These are phyloP conservation scores for Cryphonectria japonica DNA, from an alignment of 2,329 filamentous ascomycete genomes.

Conservation along the genomic window DNA sequence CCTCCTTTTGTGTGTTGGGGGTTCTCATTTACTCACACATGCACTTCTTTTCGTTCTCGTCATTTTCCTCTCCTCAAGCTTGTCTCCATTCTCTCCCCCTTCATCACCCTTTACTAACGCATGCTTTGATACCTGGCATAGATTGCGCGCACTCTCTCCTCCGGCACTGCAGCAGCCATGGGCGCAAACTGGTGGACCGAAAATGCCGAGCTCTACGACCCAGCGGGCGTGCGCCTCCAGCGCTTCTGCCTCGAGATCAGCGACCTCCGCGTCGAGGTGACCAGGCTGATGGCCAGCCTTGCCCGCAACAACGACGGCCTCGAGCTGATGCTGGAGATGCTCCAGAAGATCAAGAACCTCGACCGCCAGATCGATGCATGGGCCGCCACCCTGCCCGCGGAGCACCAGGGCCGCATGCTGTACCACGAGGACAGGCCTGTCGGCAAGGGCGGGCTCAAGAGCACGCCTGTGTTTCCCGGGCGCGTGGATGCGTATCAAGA, in stretches of 20 bases:
- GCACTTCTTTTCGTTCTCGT: background rate
- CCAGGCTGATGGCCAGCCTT: conserved; percentile 51
- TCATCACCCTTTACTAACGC: background rate
- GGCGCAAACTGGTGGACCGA: conserved; percentile 63
- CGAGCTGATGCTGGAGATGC: conserved; percentile 55
- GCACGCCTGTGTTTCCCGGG: conserved; percentile 59
- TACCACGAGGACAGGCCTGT: conserved; percentile 59
- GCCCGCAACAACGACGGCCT: conserved; percentile 53
- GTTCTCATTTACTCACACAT: conserved; percentile 28
- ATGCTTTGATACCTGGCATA: background rate
- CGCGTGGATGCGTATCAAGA: conserved; percentile 62
- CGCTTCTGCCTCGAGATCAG: conserved; percentile 56
- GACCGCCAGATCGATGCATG: conserved; percentile 60
- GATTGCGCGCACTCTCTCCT: conserved; percentile 60
- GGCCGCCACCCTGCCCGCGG: conserved; percentile 52
- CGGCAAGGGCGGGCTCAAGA: conserved; percentile 52
- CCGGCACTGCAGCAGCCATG: conserved; percentile 56
- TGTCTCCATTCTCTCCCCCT: background rate
- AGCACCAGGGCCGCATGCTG: conserved; percentile 55
- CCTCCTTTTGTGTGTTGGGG: conserved; percentile 37
- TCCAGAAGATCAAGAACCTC: conserved; percentile 54
- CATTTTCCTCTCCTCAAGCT: too few species aligned
- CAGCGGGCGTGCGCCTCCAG: conserved; percentile 50
- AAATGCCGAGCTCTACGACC: conserved; percentile 52
- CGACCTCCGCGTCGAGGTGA: conserved; percentile 59